Percentiles rank a stretch among this genome's conserved stretches.
phyloP scores from a whole-genome alignment of 2,329 filamentous ascomycete species.

The Exophiala spinifera region DNA sequence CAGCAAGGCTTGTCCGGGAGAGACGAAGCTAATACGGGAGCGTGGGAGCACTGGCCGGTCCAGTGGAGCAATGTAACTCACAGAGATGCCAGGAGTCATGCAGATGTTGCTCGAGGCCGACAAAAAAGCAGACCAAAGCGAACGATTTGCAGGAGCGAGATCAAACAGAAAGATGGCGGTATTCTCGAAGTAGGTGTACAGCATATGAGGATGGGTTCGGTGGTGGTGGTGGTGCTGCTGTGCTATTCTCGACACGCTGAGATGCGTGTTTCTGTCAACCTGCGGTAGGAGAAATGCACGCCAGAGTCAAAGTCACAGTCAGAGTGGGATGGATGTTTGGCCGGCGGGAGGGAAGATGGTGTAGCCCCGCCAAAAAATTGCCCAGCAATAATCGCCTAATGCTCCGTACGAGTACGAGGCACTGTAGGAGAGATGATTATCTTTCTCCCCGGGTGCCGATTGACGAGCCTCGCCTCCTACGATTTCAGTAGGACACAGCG shows the following conservation, averaged over 20 bases:
- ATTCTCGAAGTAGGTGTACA: background rate
- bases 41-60: slow-evolving; percentile 14
- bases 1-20: background rate
- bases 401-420: no score
- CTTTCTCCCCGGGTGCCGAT: background rate
- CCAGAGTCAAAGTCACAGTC: background rate
- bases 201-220: slow-evolving; percentile 15
- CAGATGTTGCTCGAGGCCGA: slow-evolving; percentile 10
- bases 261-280: background rate
- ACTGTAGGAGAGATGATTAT: background rate
- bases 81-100: slow-evolving; percentile 10
- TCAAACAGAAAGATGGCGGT: slow-evolving; percentile 14
- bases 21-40: slow-evolving; percentile 22
- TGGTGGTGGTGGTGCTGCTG: background rate
- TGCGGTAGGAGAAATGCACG: slow-evolving; percentile 3
- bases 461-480: background rate
- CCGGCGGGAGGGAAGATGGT: background rate
- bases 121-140: slow-evolving; percentile 2
- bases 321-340: background rate
- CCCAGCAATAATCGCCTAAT: no score
- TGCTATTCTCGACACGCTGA: background rate
- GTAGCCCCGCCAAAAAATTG: background rate
- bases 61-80: slow-evolving; percentile 12
- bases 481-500: no score
- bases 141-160: slow-evolving; percentile 11